Evolutionary conservation across 176 grass and related monocot species (phyloP), one percentile per base, ranked within the genome.

Genomic region (Avena insularis): DNA sequence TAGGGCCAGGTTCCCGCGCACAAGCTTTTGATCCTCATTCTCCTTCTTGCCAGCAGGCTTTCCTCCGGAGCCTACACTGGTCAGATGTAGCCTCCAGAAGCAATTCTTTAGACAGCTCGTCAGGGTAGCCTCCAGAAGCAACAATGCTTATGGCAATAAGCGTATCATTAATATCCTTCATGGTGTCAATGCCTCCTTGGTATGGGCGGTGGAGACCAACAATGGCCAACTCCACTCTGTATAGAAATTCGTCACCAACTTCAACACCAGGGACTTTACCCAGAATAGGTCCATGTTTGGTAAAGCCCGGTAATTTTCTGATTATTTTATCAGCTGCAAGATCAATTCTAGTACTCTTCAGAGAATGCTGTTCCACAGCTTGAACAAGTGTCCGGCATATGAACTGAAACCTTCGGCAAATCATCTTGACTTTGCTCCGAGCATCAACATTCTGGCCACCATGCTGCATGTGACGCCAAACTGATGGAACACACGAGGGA

Each of bases 181-280:
- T 81, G 27, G 58, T 86, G 82, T 94, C 92, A 72, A 94, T 98
- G 71, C 96, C 96, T 64, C 82, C 89, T 67, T 91, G 90, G 82
- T 76, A 91, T 43, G 71, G 80, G 6, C 85, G 86, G 55, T 96
- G 93, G 57, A 98, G 87, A 75, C 96, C 93, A 80, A 96, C 86
- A 69, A 94, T 83, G 51, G 86, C 79, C 38, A 96, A 87, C 82
- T 96, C 90, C 51, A 91, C 85, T 72, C 92, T 91, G 23, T 92
- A 98, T 2, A 89, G 59, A 54, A 96, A 98, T 60, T 96, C 90
- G 57, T 98, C 96, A 25, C 96, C 96, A 45, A 98, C 82, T 94
- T 98, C 89, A 54, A 94, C 85, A 79, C 93, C 90, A 25, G 85
- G 90, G 59, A 96, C 84, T 76, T 83, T 48, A 71, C 96, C 96